Evolutionary conservation across 441 rosid species (phyloP), one percentile per base, ranked within the genome.

Genomic region (Adansonia grandidieri): DNA sequence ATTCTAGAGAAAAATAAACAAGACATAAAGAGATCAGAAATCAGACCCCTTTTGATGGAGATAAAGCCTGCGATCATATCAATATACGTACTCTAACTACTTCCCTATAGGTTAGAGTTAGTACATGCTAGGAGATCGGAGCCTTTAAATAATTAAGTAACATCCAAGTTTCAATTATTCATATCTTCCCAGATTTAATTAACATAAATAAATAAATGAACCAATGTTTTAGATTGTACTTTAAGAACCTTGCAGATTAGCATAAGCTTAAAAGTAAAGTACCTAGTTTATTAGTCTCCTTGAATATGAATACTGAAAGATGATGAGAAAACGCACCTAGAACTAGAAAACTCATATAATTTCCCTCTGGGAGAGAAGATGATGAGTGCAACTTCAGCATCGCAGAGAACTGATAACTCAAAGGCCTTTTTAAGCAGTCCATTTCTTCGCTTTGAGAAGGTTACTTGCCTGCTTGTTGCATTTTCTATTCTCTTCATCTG

Each of bases 401-500:
- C 98, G 68, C 98, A 93, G 58, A 94, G 96, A 78, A 94, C 93
- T 32, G 97, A 91, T 45, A 94, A 78, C 88, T 94, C 97, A 81
- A 88, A 94, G 15, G 95, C 98, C 80, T 94, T 94, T 85, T 94
- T 94, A 19, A 94, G 87, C 75, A 94, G 80, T 10, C 96, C 98
- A 83, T 90, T 94, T 74, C 97, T 92, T 83, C 98, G 82, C 88
- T 94, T 94, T 1, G 98, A 94, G 80, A 94, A 94, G 53, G 98
- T 94, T 60, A 94, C 98, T 86, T 94, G 98, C 85, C 98, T 88
- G 90, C 96, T 94, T 7, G 98, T 87, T 0, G 90, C 88, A 74
- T 94, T 94, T 84, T 92, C 98, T 79, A 94, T 94, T 81, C 98
- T 91, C 91, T 91, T 92, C 98, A 94, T 91, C 89, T 94, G 92